Conservation (phyloP, 768 basidiomycete genomes). For the Suillus hirtellus region DNA sequence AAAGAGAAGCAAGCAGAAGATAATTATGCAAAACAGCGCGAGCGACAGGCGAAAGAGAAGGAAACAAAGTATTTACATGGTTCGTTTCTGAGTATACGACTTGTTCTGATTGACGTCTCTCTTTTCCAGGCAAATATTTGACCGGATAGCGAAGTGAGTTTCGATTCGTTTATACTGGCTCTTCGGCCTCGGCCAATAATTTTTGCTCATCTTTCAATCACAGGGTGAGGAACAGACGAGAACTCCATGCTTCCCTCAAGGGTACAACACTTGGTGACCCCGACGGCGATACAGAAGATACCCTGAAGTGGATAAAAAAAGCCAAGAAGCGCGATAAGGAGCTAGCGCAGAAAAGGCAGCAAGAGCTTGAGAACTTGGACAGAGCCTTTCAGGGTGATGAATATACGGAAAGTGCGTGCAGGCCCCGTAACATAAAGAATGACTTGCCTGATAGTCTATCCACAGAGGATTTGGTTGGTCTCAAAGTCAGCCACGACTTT, state of each 20-base stretch:
- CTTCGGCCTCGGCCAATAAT: background rate
- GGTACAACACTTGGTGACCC: slow-evolving; percentile 90
- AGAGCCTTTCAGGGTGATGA: slow-evolving; percentile 67
- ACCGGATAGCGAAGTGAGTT: slow-evolving; percentile 89
- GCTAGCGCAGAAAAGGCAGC: slow-evolving; percentile 76
- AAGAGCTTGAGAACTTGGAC: slow-evolving; percentile 85
- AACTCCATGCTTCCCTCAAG: slow-evolving; percentile 89
- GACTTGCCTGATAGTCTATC: background rate
- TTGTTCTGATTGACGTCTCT: slow-evolving; percentile 26
- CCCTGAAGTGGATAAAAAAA: slow-evolving; percentile 88
- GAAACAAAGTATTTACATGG: slow-evolving; percentile 68
- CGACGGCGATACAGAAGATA: slow-evolving; percentile 75
- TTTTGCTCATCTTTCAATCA: slow-evolving; percentile 45
- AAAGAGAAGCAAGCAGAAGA: slow-evolving; percentile 83
- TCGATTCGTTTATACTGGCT: slow-evolving; percentile 13
- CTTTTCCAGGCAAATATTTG: slow-evolving; percentile 59
- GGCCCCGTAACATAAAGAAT: background rate
- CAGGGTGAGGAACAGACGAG: slow-evolving; percentile 92
- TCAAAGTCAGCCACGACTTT: slow-evolving; percentile 96
- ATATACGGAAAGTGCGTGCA: slow-evolving; percentile 81
- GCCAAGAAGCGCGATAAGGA: slow-evolving; percentile 91
- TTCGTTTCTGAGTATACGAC: slow-evolving; percentile 19
- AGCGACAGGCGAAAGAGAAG: slow-evolving; percentile 66
- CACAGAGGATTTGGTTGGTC: slow-evolving; percentile 83
- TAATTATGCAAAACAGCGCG: slow-evolving; percentile 78